These are phyloP conservation scores for Leccinum subgranulosum DNA, from an alignment of 768 basidiomycete species.

Conservation along the genomic window DNA sequence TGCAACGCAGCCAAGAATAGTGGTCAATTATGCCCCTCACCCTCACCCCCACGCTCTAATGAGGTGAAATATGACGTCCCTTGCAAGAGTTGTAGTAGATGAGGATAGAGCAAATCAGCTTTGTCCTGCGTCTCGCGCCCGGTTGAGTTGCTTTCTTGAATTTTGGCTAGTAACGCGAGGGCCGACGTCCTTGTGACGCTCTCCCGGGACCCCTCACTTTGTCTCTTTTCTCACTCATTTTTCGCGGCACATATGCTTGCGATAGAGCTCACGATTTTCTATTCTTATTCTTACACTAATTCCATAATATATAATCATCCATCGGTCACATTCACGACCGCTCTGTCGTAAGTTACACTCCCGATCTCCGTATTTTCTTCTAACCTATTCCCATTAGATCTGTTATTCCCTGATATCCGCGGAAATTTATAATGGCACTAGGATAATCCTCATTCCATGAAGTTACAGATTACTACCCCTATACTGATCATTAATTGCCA, in stretches of 20 bases:
- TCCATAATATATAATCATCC: not conserved
- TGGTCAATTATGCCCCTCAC: not conserved
- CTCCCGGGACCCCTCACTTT: not conserved
- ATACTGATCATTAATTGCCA: not conserved
- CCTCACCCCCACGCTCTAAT: not conserved
- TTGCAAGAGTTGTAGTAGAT: constrained; percentile 9
- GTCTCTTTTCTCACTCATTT: not conserved
- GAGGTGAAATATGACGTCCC: not conserved
- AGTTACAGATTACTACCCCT: not conserved
- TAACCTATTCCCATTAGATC: constrained; percentile 4
- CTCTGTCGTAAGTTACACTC: constrained; percentile 2
- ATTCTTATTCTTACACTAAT: not conserved
- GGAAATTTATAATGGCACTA: not conserved
- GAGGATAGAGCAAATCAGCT: constrained; percentile 3
- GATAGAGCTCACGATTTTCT: not conserved
- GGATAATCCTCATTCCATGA: not conserved
- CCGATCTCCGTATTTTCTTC: not conserved
- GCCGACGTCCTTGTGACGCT: not conserved
- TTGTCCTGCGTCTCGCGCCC: not conserved
- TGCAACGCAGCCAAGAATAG: not conserved
- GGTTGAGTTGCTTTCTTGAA: not conserved
- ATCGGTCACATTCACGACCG: not conserved
- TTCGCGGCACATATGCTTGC: not conserved
- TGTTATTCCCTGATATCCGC: not conserved
- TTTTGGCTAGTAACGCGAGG: not conserved